These are phyloP conservation scores for Talaromyces piceae DNA, from an alignment of 2,329 filamentous ascomycete species.

Conservation along the genomic window DNA sequence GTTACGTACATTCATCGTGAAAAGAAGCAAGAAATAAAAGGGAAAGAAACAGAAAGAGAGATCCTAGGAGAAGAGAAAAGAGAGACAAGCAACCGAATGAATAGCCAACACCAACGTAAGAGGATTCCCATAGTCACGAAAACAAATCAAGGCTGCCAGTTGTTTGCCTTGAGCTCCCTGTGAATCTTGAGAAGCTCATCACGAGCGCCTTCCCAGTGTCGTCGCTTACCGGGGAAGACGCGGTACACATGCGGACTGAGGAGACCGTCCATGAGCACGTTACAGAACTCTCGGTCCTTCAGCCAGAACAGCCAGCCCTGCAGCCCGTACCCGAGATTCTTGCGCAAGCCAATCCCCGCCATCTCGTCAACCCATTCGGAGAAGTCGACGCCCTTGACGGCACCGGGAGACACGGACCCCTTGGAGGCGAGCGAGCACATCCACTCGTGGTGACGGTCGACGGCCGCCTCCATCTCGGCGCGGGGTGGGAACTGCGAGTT, in stretches of 20 bases:
- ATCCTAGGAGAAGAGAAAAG: too few relatives aligned
- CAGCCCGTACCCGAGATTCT: slow-evolving; percentile 25
- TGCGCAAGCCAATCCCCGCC: slow-evolving; percentile 23
- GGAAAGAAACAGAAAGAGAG: background rate
- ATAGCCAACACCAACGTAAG: background rate
- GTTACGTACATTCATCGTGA: background rate
- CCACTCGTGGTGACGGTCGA: slow-evolving; percentile 13
- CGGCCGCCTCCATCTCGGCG: slow-evolving; percentile 19
- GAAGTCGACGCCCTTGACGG: slow-evolving; percentile 15
- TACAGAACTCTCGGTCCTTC: slow-evolving; percentile 24
- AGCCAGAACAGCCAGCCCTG: slow-evolving; percentile 30
- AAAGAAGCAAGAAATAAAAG: background rate
- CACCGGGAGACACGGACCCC: slow-evolving; percentile 12
- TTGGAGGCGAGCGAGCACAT: slow-evolving; percentile 11
- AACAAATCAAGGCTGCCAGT: background rate
- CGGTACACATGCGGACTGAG: slow-evolving; percentile 27
- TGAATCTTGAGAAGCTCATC: slow-evolving; percentile 19
- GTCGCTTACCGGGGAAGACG: slow-evolving; percentile 29
- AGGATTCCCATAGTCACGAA: background rate
- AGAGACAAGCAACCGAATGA: background rate
- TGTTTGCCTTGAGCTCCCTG: background rate
- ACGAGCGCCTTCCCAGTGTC: slow-evolving; percentile 23
- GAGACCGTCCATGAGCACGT: slow-evolving; percentile 26
- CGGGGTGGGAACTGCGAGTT: slow-evolving; percentile 17
- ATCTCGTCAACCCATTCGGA: slow-evolving; percentile 24